These are phyloP conservation scores for Rhodomyrtus tomentosa DNA, from an alignment of 345 rosid species.

Conservation along the genomic window DNA sequence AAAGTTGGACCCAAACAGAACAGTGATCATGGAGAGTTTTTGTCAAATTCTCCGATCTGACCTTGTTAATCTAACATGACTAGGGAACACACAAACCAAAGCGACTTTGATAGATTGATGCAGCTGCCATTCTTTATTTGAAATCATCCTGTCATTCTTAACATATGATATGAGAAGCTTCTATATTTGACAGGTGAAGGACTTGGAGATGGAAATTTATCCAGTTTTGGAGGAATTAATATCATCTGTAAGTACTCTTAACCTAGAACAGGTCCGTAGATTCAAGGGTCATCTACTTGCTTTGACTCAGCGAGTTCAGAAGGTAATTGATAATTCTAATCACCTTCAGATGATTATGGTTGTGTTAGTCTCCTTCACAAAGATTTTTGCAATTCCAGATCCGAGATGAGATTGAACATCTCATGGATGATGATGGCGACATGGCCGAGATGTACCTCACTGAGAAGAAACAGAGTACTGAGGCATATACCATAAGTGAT, in stretches of 20 bases:
- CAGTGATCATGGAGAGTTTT: neutral
- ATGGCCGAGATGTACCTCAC: conserved; percentile 99
- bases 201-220: conserved; percentile 77
- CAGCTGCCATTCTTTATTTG: neutral
- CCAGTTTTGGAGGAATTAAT: conserved; percentile 89
- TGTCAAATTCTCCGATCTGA: neutral
- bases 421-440: conserved; percentile 97
- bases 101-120: neutral
- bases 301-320: conserved; percentile 89
- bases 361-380: conserved; percentile 1
- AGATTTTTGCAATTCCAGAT: conserved; percentile 41
- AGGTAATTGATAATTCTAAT: conserved; percentile 31
- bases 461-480: conserved; percentile 68
- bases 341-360: neutral
- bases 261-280: conserved; percentile 82
- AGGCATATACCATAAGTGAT: conserved; percentile 46
- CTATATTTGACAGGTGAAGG: conserved; percentile 52
- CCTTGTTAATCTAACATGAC: neutral
- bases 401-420: conserved; percentile 87
- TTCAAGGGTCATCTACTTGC: conserved; percentile 87
- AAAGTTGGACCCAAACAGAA: neutral
- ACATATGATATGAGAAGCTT: neutral
- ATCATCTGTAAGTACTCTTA: conserved; percentile 67
- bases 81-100: neutral
- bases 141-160: neutral